Evolutionary conservation across 805 yeast species (phyloP).

Genomic region (Candida krabiensis): DNA sequence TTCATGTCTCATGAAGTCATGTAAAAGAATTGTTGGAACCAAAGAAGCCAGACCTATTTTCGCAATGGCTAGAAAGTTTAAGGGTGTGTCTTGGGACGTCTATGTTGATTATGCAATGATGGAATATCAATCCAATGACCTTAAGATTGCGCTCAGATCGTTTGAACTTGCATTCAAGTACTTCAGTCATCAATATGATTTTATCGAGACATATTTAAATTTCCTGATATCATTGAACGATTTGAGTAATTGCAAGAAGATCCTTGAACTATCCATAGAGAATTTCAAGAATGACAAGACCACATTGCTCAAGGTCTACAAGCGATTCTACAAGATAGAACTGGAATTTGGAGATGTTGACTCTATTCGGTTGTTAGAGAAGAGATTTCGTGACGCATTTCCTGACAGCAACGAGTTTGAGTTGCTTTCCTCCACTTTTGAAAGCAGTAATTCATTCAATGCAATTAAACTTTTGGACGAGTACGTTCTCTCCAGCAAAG

Average conservation of each 20-base stretch:
- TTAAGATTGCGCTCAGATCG: constrained; percentile 69
- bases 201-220: constrained; percentile 66
- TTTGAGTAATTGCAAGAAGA: constrained; percentile 69
- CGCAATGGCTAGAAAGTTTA: constrained; percentile 63
- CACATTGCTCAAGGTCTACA: constrained; percentile 48
- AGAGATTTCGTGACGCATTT: constrained; percentile 63
- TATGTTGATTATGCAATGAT: constrained; percentile 79
- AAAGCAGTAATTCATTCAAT: constrained; percentile 26
- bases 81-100: constrained; percentile 68
- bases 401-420: constrained; percentile 50
- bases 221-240: constrained; percentile 69
- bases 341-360: constrained; percentile 67
- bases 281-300: constrained; percentile 43
- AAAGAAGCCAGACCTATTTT: constrained; percentile 71
- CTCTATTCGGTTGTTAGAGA: constrained; percentile 65
- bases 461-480: constrained; percentile 36
- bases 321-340: constrained; percentile 66
- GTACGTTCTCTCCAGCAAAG: constrained; percentile 15
- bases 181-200: constrained; percentile 52
- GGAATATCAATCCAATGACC: constrained; percentile 69
- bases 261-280: constrained; percentile 75
- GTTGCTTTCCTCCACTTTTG: constrained; percentile 20
- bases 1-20: constrained; percentile 66
- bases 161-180: constrained; percentile 75
- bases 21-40: constrained; percentile 51